Evolutionary conservation across 192 early-diverging fungal species (phyloP).

Genomic region (Coemansia nantahalensis): DNA sequence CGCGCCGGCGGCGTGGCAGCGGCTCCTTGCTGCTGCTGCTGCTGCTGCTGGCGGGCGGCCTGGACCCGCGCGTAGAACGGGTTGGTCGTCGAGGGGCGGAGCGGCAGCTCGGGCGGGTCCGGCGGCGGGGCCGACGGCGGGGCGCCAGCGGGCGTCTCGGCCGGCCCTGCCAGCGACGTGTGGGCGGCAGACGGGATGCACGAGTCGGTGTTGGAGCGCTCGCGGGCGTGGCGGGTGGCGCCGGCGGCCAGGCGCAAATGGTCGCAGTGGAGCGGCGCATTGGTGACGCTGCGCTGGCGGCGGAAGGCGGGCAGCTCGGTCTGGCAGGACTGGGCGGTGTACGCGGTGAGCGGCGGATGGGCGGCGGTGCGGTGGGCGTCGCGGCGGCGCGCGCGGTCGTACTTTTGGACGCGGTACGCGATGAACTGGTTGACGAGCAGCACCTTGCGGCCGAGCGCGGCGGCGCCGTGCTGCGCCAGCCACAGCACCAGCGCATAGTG

Average conservation of each 20-base stretch:
- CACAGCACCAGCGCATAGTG: constrained; percentile 86
- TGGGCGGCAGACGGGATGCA: too few relatives aligned
- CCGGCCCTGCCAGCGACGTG: too few relatives aligned
- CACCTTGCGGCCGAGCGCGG: constrained; percentile 67
- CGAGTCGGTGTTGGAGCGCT: constrained; percentile 49
- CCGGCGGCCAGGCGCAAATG: not conserved
- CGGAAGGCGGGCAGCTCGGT: constrained; percentile 43
- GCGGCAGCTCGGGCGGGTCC: not conserved
- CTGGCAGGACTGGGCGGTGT: constrained; percentile 36
- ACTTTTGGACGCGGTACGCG: constrained; percentile 73
- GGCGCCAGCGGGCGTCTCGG: too few relatives aligned
- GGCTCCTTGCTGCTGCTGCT: not conserved
- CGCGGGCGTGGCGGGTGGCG: constrained; percentile 14
- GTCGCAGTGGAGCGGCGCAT: not conserved
- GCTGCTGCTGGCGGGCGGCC: too few relatives aligned
- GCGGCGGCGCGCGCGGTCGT: constrained; percentile 35
- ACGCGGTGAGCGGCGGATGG: constrained; percentile 23
- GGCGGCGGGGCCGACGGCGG: too few relatives aligned
- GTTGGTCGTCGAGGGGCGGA: not conserved
- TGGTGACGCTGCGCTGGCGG: constrained; percentile 26
- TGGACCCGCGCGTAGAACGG: not conserved
- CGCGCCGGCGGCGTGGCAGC: too few relatives aligned
- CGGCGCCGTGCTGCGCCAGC: constrained; percentile 64
- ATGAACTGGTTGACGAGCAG: constrained; percentile 85
- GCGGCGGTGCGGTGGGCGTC: not conserved